These are phyloP conservation scores for Arthroderma sp. DNA, from an alignment of 2,329 filamentous ascomycete genomes.

Conservation along the genomic window DNA sequence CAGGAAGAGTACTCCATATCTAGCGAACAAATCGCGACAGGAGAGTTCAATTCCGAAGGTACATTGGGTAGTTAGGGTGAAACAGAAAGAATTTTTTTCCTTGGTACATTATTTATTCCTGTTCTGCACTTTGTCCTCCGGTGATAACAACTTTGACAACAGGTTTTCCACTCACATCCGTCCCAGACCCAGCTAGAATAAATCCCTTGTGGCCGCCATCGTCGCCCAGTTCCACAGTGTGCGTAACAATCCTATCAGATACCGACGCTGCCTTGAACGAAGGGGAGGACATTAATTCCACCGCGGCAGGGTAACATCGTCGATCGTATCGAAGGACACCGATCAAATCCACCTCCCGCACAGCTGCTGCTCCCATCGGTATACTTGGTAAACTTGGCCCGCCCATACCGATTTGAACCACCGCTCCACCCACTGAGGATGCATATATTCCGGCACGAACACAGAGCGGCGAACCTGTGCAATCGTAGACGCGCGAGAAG, in stretches of 20 bases:
- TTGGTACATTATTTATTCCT: not conserved
- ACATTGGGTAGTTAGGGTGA: not conserved
- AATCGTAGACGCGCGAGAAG: slow-evolving; percentile 34
- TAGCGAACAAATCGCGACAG: not conserved
- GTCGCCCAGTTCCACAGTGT: slow-evolving; percentile 33
- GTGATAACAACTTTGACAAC: slow-evolving; percentile 42
- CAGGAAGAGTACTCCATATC: not conserved
- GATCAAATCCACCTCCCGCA: slow-evolving; percentile 44
- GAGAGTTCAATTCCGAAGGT: not conserved
- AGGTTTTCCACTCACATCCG: slow-evolving; percentile 38
- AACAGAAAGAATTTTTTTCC: not conserved
- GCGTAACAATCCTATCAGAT: slow-evolving; percentile 41
- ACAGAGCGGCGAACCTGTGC: slow-evolving; percentile 33
- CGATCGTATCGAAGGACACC: slow-evolving; percentile 45
- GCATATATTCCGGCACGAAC: slow-evolving; percentile 35
- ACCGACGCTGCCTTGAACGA: slow-evolving; percentile 31
- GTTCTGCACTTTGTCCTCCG: slow-evolving; percentile 10
- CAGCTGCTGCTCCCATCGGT: slow-evolving; percentile 40
- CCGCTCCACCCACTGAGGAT: slow-evolving; percentile 35
- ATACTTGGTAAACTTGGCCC: slow-evolving; percentile 39
- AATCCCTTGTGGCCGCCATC: slow-evolving; percentile 40
- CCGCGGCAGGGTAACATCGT: slow-evolving; percentile 41
- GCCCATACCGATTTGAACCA: slow-evolving; percentile 46
- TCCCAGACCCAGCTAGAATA: slow-evolving; percentile 36
- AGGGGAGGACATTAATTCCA: slow-evolving; percentile 39